Percentiles rank a stretch among this genome's conserved stretches.
These are phyloP conservation scores for Porodaedalea pini DNA, from an alignment of 1,284 basidiomycete species.

Conservation along the genomic window DNA sequence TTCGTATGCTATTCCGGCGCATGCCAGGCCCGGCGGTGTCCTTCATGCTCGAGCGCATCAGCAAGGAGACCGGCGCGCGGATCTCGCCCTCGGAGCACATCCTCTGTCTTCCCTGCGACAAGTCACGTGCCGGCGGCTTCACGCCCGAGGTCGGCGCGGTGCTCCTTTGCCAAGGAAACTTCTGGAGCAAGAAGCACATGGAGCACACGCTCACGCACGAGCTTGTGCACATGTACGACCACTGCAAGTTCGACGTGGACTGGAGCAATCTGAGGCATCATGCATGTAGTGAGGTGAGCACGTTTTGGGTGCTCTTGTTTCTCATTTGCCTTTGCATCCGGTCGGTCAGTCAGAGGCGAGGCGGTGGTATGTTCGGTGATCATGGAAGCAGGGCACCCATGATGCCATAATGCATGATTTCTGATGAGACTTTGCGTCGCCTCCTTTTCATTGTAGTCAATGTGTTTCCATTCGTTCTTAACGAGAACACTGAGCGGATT, in stretches of 20 bases:
- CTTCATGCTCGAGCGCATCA: slow-evolving; percentile 86
- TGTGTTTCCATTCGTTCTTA: too few species aligned
- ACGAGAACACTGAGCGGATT: too few species aligned
- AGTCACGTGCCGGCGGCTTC: slow-evolving; percentile 78
- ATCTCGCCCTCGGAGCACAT: slow-evolving; percentile 64
- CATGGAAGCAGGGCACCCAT: too few species aligned
- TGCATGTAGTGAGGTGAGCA: slow-evolving; percentile 88
- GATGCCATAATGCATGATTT: too few species aligned
- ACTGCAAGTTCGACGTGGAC: slow-evolving; percentile 90
- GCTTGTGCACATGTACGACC: slow-evolving; percentile 94
- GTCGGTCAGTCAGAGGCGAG: neutral
- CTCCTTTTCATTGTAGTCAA: too few species aligned
- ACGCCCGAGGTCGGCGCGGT: slow-evolving; percentile 72
- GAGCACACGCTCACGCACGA: slow-evolving; percentile 94
- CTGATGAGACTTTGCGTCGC: too few species aligned
- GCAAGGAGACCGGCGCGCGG: slow-evolving; percentile 61
- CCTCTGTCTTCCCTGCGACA: slow-evolving; percentile 79
- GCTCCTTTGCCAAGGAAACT: slow-evolving; percentile 79
- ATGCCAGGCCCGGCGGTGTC: slow-evolving; percentile 75
- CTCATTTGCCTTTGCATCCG: neutral
- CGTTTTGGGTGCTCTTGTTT: neutral
- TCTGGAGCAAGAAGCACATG: slow-evolving; percentile 82
- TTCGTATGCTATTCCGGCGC: neutral
- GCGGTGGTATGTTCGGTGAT: too few species aligned
- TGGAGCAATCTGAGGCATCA: slow-evolving; percentile 90